phyloP scores from a whole-genome alignment of 495 filamentous ascomycete genomes.

The Pyronema domesticum region DNA sequence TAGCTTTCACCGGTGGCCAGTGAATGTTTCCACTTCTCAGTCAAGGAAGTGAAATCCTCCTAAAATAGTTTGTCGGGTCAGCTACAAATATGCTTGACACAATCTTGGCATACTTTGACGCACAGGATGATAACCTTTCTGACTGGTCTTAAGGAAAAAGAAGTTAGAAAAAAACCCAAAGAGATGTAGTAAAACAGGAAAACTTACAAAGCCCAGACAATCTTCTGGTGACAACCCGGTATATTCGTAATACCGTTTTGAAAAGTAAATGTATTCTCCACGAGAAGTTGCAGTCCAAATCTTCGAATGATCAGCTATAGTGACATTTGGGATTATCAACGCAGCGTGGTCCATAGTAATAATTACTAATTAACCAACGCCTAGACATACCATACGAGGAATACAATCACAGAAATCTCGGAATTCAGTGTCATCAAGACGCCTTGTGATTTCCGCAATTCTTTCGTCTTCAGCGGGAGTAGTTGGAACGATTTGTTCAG shows the following conservation, averaged over 20 bases:
- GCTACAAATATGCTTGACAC: slow-evolving; percentile 1
- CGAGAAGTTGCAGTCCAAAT: slow-evolving; percentile 46
- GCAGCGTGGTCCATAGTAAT: too few relatives aligned
- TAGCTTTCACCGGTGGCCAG: slow-evolving; percentile 48
- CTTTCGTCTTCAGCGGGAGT: slow-evolving; percentile 28
- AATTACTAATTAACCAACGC: neutral
- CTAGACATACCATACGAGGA: slow-evolving; percentile 39
- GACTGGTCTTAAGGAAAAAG: slow-evolving; percentile 23
- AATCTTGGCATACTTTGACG: neutral
- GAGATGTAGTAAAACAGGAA: neutral
- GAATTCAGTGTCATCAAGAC: slow-evolving; percentile 26
- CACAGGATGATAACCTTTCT: slow-evolving; percentile 30
- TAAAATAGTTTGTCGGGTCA: slow-evolving; percentile 1
- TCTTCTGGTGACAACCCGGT: slow-evolving; percentile 43
- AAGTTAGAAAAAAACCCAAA: slow-evolving; percentile 1
- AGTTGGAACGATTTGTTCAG: too few relatives aligned
- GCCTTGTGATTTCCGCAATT: slow-evolving; percentile 28
- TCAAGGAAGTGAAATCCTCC: slow-evolving; percentile 38
- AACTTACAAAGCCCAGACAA: slow-evolving; percentile 26
- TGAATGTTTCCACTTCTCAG: slow-evolving; percentile 37
- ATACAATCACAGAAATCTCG: slow-evolving; percentile 51
- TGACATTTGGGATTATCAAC: too few relatives aligned
- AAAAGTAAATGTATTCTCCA: slow-evolving; percentile 48
- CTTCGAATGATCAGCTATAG: neutral
- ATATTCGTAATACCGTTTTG: slow-evolving; percentile 50